A percentile compares a stretch with the other conserved stretches of the same genome.
Evolutionary conservation across 805 yeast genomes (phyloP).

Genomic region (Wickerhamiella azymoides): DNA sequence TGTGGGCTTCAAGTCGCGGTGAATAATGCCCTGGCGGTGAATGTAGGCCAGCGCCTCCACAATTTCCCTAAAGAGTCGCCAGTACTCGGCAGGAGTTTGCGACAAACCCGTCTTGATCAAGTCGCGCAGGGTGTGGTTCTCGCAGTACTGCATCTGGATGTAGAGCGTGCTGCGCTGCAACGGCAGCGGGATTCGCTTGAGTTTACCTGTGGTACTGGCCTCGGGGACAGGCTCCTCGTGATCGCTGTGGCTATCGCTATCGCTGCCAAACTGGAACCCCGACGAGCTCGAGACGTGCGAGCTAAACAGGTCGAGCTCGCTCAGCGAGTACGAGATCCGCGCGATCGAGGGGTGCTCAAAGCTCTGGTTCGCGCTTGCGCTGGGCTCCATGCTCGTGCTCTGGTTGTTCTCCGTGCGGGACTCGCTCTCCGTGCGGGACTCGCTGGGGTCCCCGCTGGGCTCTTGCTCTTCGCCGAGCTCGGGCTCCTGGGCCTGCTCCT

Average conservation of each 20-base stretch:
- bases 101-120: slow-evolving; percentile 67
- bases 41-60: slow-evolving; percentile 85
- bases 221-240: slow-evolving; percentile 8
- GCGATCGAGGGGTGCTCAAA: slow-evolving; percentile 1
- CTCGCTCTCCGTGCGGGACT: not conserved
- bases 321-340: slow-evolving; percentile 7
- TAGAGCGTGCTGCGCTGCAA: slow-evolving; percentile 50
- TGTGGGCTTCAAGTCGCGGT: slow-evolving; percentile 90
- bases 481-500: slow-evolving; percentile 36
- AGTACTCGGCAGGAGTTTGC: slow-evolving; percentile 60
- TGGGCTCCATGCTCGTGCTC: not conserved
- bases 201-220: slow-evolving; percentile 1
- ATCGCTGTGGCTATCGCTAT: slow-evolving; percentile 11
- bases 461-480: slow-evolving; percentile 19
- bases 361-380: not conserved
- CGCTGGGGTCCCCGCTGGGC: not conserved
- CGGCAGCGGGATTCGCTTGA: slow-evolving; percentile 7
- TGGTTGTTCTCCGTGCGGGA: not conserved
- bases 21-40: slow-evolving; percentile 89
- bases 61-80: slow-evolving; percentile 80
- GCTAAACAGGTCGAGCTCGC: slow-evolving; percentile 10
- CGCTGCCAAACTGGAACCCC: slow-evolving; percentile 22
- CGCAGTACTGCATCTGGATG: slow-evolving; percentile 98
- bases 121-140: slow-evolving; percentile 77
- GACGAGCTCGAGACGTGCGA: slow-evolving; percentile 17